Conservation (phyloP, 2,329 filamentous ascomycete genomes). For the Colletotrichum costaricense region DNA sequence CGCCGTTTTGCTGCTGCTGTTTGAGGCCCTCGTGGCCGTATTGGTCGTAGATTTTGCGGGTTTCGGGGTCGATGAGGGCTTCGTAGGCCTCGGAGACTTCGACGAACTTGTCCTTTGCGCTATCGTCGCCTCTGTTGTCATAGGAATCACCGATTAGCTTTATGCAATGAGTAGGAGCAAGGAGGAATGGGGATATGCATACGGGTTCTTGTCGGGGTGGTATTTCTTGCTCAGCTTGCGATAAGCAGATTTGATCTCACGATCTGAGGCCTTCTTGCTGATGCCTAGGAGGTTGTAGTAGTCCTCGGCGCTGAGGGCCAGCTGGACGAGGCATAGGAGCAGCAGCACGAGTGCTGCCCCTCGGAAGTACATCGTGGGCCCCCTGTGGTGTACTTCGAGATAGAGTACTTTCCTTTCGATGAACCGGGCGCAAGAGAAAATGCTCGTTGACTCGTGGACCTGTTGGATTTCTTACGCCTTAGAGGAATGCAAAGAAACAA, state of each 20-base stretch:
- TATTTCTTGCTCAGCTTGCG: conserved; percentile 92
- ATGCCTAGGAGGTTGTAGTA: conserved; percentile 89
- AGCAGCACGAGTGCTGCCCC: conserved; percentile 60
- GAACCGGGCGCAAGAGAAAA: not conserved
- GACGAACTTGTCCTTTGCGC: conserved; percentile 91
- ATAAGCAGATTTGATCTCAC: conserved; percentile 94
- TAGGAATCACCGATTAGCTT: not conserved
- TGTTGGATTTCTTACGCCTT: not conserved
- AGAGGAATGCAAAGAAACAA: conserved; percentile 21
- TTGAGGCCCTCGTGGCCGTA: conserved; percentile 93
- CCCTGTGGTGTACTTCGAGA: conserved; percentile 28
- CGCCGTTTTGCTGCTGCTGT: conserved; percentile 77
- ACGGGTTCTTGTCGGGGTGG: conserved; percentile 99
- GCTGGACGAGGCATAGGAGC: conserved; percentile 64
- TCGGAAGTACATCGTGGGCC: conserved; percentile 62
- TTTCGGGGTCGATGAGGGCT: conserved; percentile 81
- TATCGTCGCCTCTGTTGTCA: conserved; percentile 73
- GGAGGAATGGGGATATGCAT: conserved; percentile 48
- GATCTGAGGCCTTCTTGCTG: conserved; percentile 81
- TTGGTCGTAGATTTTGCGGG: conserved; percentile 91
- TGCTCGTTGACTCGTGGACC: not conserved
- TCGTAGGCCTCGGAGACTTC: conserved; percentile 96
- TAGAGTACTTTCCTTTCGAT: not conserved
- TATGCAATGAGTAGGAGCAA: not conserved
- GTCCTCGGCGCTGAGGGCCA: conserved; percentile 73